These are phyloP conservation scores for Cercospora zeae-maydis DNA, from an alignment of 2,329 filamentous ascomycete species.

Conservation along the genomic window DNA sequence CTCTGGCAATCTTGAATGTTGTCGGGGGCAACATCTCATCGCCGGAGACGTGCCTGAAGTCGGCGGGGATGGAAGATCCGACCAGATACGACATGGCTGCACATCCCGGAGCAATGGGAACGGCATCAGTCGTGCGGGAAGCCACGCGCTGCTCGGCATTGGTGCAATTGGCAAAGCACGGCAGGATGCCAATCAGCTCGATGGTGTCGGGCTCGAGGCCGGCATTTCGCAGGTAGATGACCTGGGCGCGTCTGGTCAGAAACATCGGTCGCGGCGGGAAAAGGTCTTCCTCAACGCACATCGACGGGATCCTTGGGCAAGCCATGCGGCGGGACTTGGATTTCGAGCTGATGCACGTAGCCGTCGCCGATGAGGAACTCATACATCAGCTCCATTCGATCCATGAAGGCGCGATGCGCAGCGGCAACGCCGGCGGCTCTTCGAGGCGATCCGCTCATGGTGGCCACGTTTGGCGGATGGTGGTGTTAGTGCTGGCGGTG, in stretches of 20 bases:
- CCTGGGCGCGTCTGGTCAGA: neutral
- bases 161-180: slow-evolving; percentile 16
- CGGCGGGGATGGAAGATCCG: slow-evolving; percentile 8
- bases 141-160: slow-evolving; percentile 11
- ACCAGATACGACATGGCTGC: slow-evolving; percentile 16
- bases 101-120: slow-evolving; percentile 15
- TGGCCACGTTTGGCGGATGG: neutral
- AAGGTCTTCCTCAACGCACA: neutral
- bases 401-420: slow-evolving; percentile 15
- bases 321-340: slow-evolving; percentile 17
- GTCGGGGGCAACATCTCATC: slow-evolving; percentile 5
- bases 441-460: slow-evolving; percentile 16
- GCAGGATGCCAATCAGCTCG: slow-evolving; percentile 16
- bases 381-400: slow-evolving; percentile 12
- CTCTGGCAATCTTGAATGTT: slow-evolving; percentile 9
- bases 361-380: slow-evolving; percentile 10
- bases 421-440: slow-evolving; percentile 10
- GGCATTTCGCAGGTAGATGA: slow-evolving; percentile 1
- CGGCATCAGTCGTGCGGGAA: slow-evolving; percentile 1
- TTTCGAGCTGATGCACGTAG: slow-evolving; percentile 17
- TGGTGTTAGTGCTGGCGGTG: neutral
- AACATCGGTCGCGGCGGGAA: neutral
- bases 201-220: slow-evolving; percentile 12
- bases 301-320: slow-evolving; percentile 17
- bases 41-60: slow-evolving; percentile 7